phyloP scores from a whole-genome alignment of 176 grass and related monocot species.

The Oryza meyeriana region DNA sequence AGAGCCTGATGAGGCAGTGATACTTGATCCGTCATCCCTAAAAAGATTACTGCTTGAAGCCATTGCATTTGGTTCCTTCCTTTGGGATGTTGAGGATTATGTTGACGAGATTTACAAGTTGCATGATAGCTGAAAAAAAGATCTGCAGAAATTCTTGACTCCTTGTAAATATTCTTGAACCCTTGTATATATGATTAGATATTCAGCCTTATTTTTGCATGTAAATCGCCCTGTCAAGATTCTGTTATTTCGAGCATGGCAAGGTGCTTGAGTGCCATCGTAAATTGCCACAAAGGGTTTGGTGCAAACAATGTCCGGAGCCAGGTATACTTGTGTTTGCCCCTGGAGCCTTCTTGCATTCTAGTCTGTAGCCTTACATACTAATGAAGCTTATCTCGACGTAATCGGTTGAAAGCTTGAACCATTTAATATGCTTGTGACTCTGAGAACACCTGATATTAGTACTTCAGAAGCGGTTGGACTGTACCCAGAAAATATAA shows the following conservation, averaged over 20 bases:
- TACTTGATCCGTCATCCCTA: constrained; percentile 38
- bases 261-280: neutral
- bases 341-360: too few species aligned
- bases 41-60: constrained; percentile 66
- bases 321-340: neutral
- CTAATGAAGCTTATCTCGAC: neutral
- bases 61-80: constrained; percentile 70
- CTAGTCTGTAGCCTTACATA: neutral
- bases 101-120: constrained; percentile 47
- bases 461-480: neutral
- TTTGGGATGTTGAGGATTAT: constrained; percentile 60
- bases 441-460: neutral
- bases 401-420: neutral
- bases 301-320: neutral
- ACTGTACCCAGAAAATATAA: neutral
- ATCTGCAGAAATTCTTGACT: neutral
- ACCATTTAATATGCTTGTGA: neutral
- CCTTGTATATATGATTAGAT: constrained; percentile 31
- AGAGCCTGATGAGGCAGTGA: constrained; percentile 36
- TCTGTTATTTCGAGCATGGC: neutral
- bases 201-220: neutral
- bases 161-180: constrained; percentile 20
- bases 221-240: neutral
- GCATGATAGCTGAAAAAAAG: constrained; percentile 39
- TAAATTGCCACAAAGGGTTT: neutral